Conservation (phyloP, 768 basidiomycete genomes). For the Termitomyces sp. region DNA sequence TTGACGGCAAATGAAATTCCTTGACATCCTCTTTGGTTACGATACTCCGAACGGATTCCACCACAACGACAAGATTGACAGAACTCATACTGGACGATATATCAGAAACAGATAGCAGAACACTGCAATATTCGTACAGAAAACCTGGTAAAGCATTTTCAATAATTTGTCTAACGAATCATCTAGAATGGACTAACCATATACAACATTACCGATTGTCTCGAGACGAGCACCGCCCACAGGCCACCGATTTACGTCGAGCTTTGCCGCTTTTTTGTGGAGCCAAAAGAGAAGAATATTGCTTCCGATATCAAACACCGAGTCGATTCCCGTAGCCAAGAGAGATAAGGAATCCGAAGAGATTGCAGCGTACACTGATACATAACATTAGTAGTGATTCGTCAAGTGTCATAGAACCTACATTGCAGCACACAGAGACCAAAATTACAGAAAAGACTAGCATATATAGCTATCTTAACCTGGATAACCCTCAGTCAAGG, state of each 20-base stretch:
- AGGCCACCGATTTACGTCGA: slow-evolving; percentile 88
- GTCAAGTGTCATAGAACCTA: slow-evolving; percentile 24
- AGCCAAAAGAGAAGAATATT: slow-evolving; percentile 79
- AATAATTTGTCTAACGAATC: neutral
- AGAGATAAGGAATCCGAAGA: slow-evolving; percentile 80
- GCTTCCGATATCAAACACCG: slow-evolving; percentile 79
- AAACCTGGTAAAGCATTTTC: slow-evolving; percentile 31
- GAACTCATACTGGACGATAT: slow-evolving; percentile 66
- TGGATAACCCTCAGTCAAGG: slow-evolving; percentile 21
- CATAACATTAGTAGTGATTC: slow-evolving; percentile 1
- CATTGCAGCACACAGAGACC: slow-evolving; percentile 67
- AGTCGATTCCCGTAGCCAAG: slow-evolving; percentile 86
- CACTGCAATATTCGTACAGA: slow-evolving; percentile 25
- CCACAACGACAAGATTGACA: slow-evolving; percentile 87
- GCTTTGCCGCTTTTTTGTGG: slow-evolving; percentile 60
- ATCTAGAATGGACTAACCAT: slow-evolving; percentile 39
- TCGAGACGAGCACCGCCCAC: slow-evolving; percentile 87
- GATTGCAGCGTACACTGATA: slow-evolving; percentile 84
- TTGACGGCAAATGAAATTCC: slow-evolving; percentile 72
- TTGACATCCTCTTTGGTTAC: slow-evolving; percentile 48
- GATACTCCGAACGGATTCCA: slow-evolving; percentile 77
- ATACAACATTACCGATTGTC: slow-evolving; percentile 85
- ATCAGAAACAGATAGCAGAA: neutral
- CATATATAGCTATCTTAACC: slow-evolving; percentile 87
- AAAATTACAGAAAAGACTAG: slow-evolving; percentile 76